A percentile compares a stretch with the other conserved stretches of the same genome.
Evolutionary conservation across 176 grass and related monocot genomes (phyloP).

Genomic region (Dactylis glomerata): DNA sequence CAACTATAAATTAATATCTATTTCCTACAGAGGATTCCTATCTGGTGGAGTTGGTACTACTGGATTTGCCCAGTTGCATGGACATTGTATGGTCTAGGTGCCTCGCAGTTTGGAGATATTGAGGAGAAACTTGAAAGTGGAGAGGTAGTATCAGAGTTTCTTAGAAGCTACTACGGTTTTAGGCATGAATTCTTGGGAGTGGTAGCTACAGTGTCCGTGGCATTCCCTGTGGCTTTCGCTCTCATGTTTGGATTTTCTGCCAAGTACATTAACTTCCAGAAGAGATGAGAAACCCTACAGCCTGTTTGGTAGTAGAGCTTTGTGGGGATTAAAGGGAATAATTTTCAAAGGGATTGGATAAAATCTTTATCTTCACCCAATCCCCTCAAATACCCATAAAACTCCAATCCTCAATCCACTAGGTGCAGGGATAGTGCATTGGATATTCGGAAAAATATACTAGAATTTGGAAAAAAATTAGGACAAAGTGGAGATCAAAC

Average conservation of each 20-base stretch:
- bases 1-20: background rate
- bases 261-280: slow-evolving; percentile 35
- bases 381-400: too few relatives aligned
- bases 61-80: slow-evolving; percentile 35
- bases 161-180: slow-evolving; percentile 31
- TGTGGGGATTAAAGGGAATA: too few relatives aligned
- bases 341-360: too few relatives aligned
- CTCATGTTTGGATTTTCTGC: slow-evolving; percentile 19
- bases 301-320: too few relatives aligned
- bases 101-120: slow-evolving; percentile 38
- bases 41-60: slow-evolving; percentile 31
- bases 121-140: slow-evolving; percentile 29
- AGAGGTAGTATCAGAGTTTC: slow-evolving; percentile 25
- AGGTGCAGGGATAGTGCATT: too few relatives aligned
- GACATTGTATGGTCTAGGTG: slow-evolving; percentile 23
- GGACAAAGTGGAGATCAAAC: too few relatives aligned
- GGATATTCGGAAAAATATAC: too few relatives aligned
- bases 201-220: background rate
- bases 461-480: too few relatives aligned
- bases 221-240: slow-evolving; percentile 6
- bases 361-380: too few relatives aligned
- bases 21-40: slow-evolving; percentile 13
- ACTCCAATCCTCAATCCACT: too few relatives aligned
- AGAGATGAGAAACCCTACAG: slow-evolving; percentile 16
- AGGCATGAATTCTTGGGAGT: slow-evolving; percentile 31